Evolutionary conservation across 176 grass and related monocot genomes (phyloP).

Genomic region (Elaeis guineensis): DNA sequence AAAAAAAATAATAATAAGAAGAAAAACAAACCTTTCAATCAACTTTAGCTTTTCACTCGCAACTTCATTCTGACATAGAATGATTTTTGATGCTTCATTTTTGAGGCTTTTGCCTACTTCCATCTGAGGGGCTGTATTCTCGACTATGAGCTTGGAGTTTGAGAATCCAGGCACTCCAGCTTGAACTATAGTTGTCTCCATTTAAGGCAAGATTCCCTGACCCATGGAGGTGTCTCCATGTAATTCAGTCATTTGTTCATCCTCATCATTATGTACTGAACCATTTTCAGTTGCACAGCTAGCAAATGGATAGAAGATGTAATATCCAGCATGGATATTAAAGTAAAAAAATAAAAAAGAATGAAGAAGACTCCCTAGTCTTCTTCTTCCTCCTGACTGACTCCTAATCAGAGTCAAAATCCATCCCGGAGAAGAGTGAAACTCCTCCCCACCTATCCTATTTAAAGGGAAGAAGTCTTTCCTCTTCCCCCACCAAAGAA

Average conservation of each 20-base stretch:
- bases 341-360: too few species aligned
- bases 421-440: too few species aligned
- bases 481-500: too few species aligned
- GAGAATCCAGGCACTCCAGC: conserved; percentile 11
- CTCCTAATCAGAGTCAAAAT: too few species aligned
- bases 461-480: too few species aligned
- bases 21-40: conserved; percentile 51
- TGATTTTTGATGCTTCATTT: conserved; percentile 12
- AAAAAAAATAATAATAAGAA: conserved; percentile 1
- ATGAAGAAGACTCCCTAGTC: too few species aligned
- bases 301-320: too few species aligned
- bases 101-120: conserved; percentile 10
- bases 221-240: conserved; percentile 16
- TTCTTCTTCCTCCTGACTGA: too few species aligned
- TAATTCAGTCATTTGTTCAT: conserved; percentile 26
- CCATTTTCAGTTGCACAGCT: too few species aligned
- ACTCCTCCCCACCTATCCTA: too few species aligned
- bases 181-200: conserved; percentile 18
- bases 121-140: conserved; percentile 6
- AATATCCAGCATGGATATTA: too few species aligned
- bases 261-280: background rate
- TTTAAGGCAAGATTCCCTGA: conserved; percentile 10
- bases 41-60: conserved; percentile 45
- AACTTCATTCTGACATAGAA: conserved; percentile 24
- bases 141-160: background rate